phyloP scores from a whole-genome alignment of 352 stramenopile species.

The Phytophthora tentaculata region DNA sequence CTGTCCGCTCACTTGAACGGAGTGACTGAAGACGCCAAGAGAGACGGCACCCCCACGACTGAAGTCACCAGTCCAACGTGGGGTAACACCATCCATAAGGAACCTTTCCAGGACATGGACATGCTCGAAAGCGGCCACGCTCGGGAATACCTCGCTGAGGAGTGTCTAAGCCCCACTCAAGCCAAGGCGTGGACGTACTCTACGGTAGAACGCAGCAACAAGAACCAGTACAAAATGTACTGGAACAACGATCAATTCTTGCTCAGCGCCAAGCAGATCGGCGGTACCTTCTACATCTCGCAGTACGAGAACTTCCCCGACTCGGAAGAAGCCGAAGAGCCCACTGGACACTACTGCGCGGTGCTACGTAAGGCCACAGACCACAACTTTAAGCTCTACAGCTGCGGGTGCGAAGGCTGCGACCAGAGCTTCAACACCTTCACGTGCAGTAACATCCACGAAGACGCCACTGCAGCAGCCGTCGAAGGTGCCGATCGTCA shows the following conservation, averaged over 20 bases:
- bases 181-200: constrained; percentile 85
- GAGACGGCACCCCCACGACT: constrained; percentile 21
- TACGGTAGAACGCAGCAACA: constrained; percentile 81
- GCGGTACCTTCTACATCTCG: constrained; percentile 88
- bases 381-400: constrained; percentile 90
- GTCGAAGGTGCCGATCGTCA: constrained; percentile 70
- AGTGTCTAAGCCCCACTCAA: constrained; percentile 79
- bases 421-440: constrained; percentile 87
- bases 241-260: constrained; percentile 89
- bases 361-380: constrained; percentile 75
- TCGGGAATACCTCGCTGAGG: constrained; percentile 83
- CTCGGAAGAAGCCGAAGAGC: constrained; percentile 45
- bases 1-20: constrained; percentile 42
- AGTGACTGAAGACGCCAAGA: constrained; percentile 29
- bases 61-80: constrained; percentile 42
- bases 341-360: constrained; percentile 77
- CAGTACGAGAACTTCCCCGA: constrained; percentile 91
- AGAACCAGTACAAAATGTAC: constrained; percentile 90
- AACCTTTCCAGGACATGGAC: constrained; percentile 87
- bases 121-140: constrained; percentile 84
- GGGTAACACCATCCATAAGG: constrained; percentile 67
- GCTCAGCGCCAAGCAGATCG: constrained; percentile 84
- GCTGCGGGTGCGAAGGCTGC: constrained; percentile 86
- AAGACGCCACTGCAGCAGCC: constrained; percentile 40
- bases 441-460: constrained; percentile 80